Evolutionary conservation across 352 stramenopile species (phyloP), one percentile per base, ranked within the genome.

Genomic region (Aphanomyces euteiches): DNA sequence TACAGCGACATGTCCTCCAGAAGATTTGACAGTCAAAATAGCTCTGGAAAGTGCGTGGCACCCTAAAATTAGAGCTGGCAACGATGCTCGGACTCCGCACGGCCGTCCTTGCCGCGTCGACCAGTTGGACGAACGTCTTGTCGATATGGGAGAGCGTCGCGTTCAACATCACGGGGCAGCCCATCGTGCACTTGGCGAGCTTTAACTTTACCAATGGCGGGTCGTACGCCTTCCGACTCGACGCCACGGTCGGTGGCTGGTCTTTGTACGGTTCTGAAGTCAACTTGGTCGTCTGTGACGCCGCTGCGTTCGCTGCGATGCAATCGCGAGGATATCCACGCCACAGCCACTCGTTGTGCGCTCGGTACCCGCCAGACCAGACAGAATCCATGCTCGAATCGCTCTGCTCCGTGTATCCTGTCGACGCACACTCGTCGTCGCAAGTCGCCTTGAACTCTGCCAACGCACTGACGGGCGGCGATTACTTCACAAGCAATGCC

Each of bases 171-270:
- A 61, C 54, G 6, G 12, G 34, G 6, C 5, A 37, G 54, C 19
- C 54, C 13, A 39, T 61, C 15, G 13, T 61, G 7, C 21, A 40
- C 5, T n/a, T 61, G 15, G n/a, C 36, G 54, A 61, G 54, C 54
- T 61, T 41, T 37, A 61, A 61, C 54, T 61, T 61, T 40, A 61
- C 54, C 15, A 61, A 61, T 37, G 54, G 54, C 19, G 54, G 54
- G 7, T 41, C 54, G 54, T 61, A 21, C 43, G 54, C 21, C 15
- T 17, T 61, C 28, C 15, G 10, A 12, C 34, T 61, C 10, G 28
- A 41, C 15, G 17, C 17, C 43, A 12, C 10, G 2, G 28, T 3
- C 54, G 34, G 1, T 37, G 34, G 17, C 5, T 1, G n/a, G 6
- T 37, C 54, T 17, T 17, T 13, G 54, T 61, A 17, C 10, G 34